Evolutionary conservation across 495 filamentous ascomycete genomes (phyloP), one percentile per base, ranked within the genome.

Genomic region (Penicillium fimorum): DNA sequence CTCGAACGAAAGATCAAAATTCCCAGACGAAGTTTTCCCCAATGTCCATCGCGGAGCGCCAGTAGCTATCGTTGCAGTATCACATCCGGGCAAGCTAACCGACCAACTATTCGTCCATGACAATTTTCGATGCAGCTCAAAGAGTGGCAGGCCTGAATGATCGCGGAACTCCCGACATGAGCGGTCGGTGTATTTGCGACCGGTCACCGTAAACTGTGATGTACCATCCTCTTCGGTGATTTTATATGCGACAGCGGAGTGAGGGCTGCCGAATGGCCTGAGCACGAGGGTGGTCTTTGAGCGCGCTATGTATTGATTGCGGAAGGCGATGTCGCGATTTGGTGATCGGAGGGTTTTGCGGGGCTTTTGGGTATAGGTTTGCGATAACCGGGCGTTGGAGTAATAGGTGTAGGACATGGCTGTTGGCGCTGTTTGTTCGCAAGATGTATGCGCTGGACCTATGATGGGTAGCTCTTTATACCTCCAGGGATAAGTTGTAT

Each of bases 81-180:
- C 51, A 46, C 53, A 53, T 30, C 69, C 69, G 1, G 69, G 69
- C 43, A 69, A 54, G 3, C 64, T 64, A 29, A 71, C 49, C 11
- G 45, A 61, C 69, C 69, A 71, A 18, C 53, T 50, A 17, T 45
- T 27, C 5, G 27, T 29, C 38, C 58, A 58, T 2, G 33, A 45
- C 43, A 32, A 54, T 29, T 54, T 54, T 7, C 53, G 52, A 40
- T 69, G 64, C 2, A 71, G 53, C 45, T 71, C 66, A 51, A 71
- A 70, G 2, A 68, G 46, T 5, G 67, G 65, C 2, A 70, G 51
- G 11, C 67, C 67, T 13, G 62, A 63, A n/a, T 60, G 55, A 35
- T 68, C 67, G 37, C 63, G 64, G 35, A 70, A 63, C 20, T 68
- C 67, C 1, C 67, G 65, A 53, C 64, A 68, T 8, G 62, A 42